Evolutionary conservation across 2,329 filamentous ascomycete species (phyloP).

Genomic region (Calonectria montana): DNA sequence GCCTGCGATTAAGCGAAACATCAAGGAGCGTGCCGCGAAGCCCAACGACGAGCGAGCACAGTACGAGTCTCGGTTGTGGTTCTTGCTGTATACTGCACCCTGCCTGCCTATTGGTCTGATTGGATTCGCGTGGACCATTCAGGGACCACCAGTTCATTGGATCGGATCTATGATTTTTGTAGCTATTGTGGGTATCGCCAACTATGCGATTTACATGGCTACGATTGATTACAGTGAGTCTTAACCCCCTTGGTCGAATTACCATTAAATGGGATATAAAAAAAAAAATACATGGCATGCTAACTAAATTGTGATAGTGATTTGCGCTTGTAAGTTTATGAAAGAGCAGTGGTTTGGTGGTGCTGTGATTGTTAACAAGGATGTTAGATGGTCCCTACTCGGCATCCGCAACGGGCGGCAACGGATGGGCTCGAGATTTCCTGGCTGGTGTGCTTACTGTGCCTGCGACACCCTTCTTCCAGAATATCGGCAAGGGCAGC

Average conservation of each 20-base stretch:
- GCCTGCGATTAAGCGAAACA: slow-evolving; percentile 65
- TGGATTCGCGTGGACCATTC: slow-evolving; percentile 76
- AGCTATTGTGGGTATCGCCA: slow-evolving; percentile 76
- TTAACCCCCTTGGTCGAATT: neutral
- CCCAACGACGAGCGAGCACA: slow-evolving; percentile 69
- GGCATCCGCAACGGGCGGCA: slow-evolving; percentile 80
- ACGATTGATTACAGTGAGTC: slow-evolving; percentile 75
- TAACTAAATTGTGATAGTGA: slow-evolving; percentile 49
- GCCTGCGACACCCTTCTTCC: slow-evolving; percentile 73
- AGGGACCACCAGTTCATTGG: slow-evolving; percentile 74
- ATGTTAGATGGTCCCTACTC: slow-evolving; percentile 69
- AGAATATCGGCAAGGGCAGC: slow-evolving; percentile 61
- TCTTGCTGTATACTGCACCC: slow-evolving; percentile 71
- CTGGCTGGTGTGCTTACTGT: slow-evolving; percentile 78
- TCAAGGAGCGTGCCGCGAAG: slow-evolving; percentile 61
- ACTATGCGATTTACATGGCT: slow-evolving; percentile 80
- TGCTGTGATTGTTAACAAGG: neutral
- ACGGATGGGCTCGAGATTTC: slow-evolving; percentile 80
- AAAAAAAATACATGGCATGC: no score
- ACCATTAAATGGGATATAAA: no score
- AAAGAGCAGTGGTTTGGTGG: rapidly evolving
- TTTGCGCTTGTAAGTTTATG: slow-evolving; percentile 37
- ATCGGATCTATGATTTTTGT: slow-evolving; percentile 74
- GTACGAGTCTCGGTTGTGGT: slow-evolving; percentile 75
- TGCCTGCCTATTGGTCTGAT: slow-evolving; percentile 75